These are phyloP conservation scores for Mycena pura DNA, from an alignment of 768 basidiomycete genomes.

Conservation along the genomic window DNA sequence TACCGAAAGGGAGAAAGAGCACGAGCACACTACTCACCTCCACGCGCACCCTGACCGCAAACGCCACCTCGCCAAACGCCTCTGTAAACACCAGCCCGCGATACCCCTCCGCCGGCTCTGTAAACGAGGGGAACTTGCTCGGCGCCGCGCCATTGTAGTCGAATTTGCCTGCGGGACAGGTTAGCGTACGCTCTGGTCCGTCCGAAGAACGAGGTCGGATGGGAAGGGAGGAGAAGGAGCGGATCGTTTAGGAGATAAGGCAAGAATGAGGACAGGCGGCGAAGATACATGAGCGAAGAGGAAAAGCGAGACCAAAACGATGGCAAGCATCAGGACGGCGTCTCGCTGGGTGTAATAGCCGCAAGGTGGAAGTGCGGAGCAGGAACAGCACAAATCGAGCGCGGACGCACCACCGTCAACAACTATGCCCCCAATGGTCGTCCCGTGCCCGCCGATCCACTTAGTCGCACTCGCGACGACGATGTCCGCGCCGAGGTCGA, in stretches of 20 bases:
- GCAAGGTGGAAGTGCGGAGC: too few species aligned
- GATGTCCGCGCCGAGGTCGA: constrained; percentile 32
- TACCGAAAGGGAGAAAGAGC: neutral
- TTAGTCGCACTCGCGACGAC: constrained; percentile 41
- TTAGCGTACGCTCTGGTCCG: too few species aligned
- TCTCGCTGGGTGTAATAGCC: too few species aligned
- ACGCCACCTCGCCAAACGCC: constrained; percentile 53
- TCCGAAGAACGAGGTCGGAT: too few species aligned
- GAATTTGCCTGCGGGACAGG: constrained; percentile 45
- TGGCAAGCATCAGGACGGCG: too few species aligned
- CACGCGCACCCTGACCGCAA: constrained; percentile 49
- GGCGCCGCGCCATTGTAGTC: constrained; percentile 46
- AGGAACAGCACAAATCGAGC: neutral
- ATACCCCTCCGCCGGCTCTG: constrained; percentile 60
- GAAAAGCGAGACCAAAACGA: too few species aligned
- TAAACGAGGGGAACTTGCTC: constrained; percentile 59
- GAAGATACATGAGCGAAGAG: neutral
- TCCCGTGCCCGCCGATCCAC: constrained; percentile 40
- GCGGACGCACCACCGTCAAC: constrained; percentile 55
- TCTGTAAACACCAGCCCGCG: constrained; percentile 56
- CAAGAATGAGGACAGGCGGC: neutral
- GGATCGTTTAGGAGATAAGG: too few species aligned
- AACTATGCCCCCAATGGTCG: constrained; percentile 60
- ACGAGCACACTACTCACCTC: constrained; percentile 33
- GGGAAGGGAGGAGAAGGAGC: too few species aligned